Base-by-base conservation (phyloP, 2,329 filamentous ascomycete species). In the Sporothrix humicola region DNA sequence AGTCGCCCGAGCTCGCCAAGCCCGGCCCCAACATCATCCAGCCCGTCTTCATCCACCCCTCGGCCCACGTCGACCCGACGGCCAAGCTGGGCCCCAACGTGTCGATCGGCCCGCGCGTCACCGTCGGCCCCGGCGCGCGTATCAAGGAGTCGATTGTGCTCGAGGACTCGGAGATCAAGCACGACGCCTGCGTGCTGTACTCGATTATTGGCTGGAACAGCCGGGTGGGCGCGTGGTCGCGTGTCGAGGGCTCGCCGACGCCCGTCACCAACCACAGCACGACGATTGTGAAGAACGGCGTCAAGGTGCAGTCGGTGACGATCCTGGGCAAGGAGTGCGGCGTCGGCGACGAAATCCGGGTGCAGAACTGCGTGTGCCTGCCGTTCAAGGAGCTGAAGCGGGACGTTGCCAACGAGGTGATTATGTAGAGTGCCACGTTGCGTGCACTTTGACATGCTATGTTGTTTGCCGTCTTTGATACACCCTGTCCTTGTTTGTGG, bases 291-390 rank as follows among this genome's bases (percentile, higher is more conserved):
- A 98, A 98, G 89, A 97, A 98, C 80, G 96, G 96, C 70, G 91
- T 98, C 83, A 98, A 98, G 87, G 96, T 99, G 70, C 96, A 98
- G 87, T 97, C 94, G 82, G 96, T 98, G 81, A 98, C 95, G 65
- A 99, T 98, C 77, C 84, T 99, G 76, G 95, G 95, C 81, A 98
- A 98, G 87, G 96, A 99, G 83, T 98, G 95, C 80, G 90, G 87
- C 73, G 96, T 98, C 44, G 94, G 92, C 3, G 96, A 99, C 79
- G 96, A 98, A 83, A 91, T 98, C 12, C 90, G 94, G 76, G 94
- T 99, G 78, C 95, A 98, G 85, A 98, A 99, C 85, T 99, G 96
- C 82, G 91, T 99, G 74, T 98, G 96, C 85, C 84, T 99, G 85
- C 96, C 96, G 10, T 97, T 95, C 84, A 99, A 99, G 88, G 96